Conservation (phyloP, 257 asterid genomes). For the Ilex aquifolium region DNA sequence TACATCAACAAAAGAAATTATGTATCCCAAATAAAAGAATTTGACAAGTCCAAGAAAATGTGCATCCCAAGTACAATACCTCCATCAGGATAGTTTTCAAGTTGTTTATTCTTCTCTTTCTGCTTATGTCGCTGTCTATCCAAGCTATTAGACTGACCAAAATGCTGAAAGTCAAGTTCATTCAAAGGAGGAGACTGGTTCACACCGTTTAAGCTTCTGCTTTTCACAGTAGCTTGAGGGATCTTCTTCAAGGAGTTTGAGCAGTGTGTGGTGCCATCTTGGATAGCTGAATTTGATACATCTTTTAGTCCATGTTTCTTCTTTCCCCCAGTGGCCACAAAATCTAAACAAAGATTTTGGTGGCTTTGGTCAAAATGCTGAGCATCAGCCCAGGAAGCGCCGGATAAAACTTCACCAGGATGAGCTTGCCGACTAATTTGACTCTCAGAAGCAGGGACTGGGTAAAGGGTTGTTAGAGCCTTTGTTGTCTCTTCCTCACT, state of each 20-base stretch:
- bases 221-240: slow-evolving; percentile 33
- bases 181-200: slow-evolving; percentile 37
- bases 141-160: slow-evolving; percentile 31
- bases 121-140: slow-evolving; percentile 31
- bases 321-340: slow-evolving; percentile 40
- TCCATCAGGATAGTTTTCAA: slow-evolving; percentile 39
- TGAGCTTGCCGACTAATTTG: slow-evolving; percentile 34
- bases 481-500: slow-evolving; percentile 80
- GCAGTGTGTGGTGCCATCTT: slow-evolving; percentile 43
- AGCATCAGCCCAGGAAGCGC: slow-evolving; percentile 40
- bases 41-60: background rate
- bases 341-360: slow-evolving; percentile 22
- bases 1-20: background rate
- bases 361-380: slow-evolving; percentile 36
- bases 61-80: slow-evolving; percentile 26
- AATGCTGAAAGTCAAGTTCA: slow-evolving; percentile 43
- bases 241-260: slow-evolving; percentile 30
- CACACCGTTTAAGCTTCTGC: slow-evolving; percentile 33
- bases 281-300: slow-evolving; percentile 34
- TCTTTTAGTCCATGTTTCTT: slow-evolving; percentile 49
- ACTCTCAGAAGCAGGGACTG: slow-evolving; percentile 47
- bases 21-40: background rate
- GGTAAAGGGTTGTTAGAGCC: slow-evolving; percentile 76
- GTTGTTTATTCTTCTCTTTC: slow-evolving; percentile 36
- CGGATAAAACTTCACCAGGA: slow-evolving; percentile 32